Evolutionary conservation across 768 basidiomycete species (phyloP), one percentile per base, ranked within the genome.

Genomic region (Lentinula sp.): DNA sequence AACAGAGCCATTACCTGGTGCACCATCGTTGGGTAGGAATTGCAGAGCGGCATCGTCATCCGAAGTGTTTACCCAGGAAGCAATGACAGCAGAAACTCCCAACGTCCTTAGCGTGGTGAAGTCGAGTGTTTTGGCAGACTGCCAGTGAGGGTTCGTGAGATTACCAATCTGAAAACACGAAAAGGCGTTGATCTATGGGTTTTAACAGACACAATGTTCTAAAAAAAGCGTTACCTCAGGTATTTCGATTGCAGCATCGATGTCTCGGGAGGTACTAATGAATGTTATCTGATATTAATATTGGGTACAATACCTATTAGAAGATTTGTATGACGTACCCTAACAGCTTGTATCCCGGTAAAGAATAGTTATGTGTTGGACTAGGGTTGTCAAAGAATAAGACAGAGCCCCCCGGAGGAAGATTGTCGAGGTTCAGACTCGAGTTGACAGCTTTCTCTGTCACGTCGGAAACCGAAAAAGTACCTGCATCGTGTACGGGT

Each of bases 321-420:
- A 54, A 40, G 16, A 37, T 21, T 8, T 8, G 59, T 7, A 16
- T 21, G 5, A 63, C 66, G 18, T 64, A 71, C 70, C 71, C 71
- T 18, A 71, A 64, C 7, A 72, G 23, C 37, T 63, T 58, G 55
- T 73, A 73, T 28, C 68, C 70, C 31, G 71, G 71, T 13, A 60
- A 13, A 6, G 66, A 68, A 51, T 71, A 71, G 49, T 71, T 73
- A 8, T 64, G 59, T 40, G 71, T 73, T 53, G 71, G 71, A 49
- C 69, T 70, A 1, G 71, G 71, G 31, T 71, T 73, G 51, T 73
- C 71, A 37, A 73, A 73, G 62, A 71, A 73, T 4, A 73, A 4
- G 23, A 73, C 66, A n/a, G 56, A 65, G 21, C 66, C 66, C 23
- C 49, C 58, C 31, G 57, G 11, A 0, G 70, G 64, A 3, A 72